Evolutionary conservation across 2,329 filamentous ascomycete species (phyloP), one percentile per base, ranked within the genome.

Genomic region (Trichoderma gracile): DNA sequence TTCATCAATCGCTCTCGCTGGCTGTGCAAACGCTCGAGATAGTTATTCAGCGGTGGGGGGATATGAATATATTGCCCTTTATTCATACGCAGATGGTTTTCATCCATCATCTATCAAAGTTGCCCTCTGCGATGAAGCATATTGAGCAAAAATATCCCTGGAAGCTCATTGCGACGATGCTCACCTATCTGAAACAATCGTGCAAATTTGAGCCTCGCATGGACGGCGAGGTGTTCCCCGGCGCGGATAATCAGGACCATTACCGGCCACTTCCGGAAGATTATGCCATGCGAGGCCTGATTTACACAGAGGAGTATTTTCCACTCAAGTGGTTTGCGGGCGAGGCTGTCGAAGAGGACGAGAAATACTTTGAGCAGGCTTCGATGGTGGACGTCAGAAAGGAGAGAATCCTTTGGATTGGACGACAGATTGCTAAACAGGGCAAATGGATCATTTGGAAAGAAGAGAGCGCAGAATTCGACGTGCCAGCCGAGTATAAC

Each of bases 221-320:
- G 66, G 75, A 77, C 38, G 77, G 71, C 33, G 73, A 71, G 1
- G 70, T 75, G 0, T 87, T 90, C 64, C 84, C 84, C 0, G 71
- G 75, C 1, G 77, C 78, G 2, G 78, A 78, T 2, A 78, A 77
- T 45, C 74, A 79, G 33, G 75, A 76, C 1, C 72, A 79, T 0
- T 79, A 79, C 1, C 78, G 81, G 0, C 88, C 89, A 0, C 73
- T 92, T 0, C 87, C 88, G 0, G 90, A 92, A 55, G 90, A 93
- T 66, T 91, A 86, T 68, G 80, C 84, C 0, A 81, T 91, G 63
- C 80, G 87, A 1, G 89, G 89, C 0, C 76, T 90, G 1, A 73
- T 86, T 1, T 91, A 86, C 78, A 78, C 82, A 0, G 80, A 86
- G 2, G 78, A 79, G 12, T 88, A 88, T 63, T 87, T 84, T 60